Evolutionary conservation across 441 rosid species (phyloP), one percentile per base, ranked within the genome.

Genomic region (Manihot esculenta): DNA sequence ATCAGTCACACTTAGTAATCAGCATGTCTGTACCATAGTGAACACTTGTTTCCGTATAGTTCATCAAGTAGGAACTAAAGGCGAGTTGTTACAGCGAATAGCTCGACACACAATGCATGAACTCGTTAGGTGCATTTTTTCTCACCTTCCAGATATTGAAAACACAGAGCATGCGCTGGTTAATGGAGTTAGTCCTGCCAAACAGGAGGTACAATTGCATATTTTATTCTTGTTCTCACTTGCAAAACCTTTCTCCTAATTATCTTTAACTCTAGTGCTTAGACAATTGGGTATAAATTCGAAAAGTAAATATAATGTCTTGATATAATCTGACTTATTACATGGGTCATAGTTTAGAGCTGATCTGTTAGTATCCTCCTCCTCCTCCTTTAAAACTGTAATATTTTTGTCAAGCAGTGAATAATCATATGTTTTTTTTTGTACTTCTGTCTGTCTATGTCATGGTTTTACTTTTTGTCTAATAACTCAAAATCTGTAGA

Each of bases 81-180:
- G 98, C 65, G 97, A 92, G 82, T 79, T 92, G 84, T 82, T 94
- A 78, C 98, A 94, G 82, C 84, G 92, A 62, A 91, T 92, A 62
- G 97, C 99, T 10, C 89, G 97, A 17, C 96, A 90, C 64, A 89
- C 98, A 10, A 90, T 94, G 98, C 94, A 87, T 76, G 98, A 94
- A 88, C 81, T 94, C 76, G 83, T 92, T 42, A 84, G 92, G 81
- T 87, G 97, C 80, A 91, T 94, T 76, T 94, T 92, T 81, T 91
- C 90, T 18, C 90, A 85, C 75, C 97, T 94, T 74, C 92, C 93
- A 62, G 83, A 81, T 77, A 79, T 88, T 77, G 82, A 81, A 77
- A 78, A 80, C 68, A 64, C 85, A 8, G 84, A 85, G 47, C 62
- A 42, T 24, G 79, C 82, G 18, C 64, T 84, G 70, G 72, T 80